A percentile compares a stretch with the other conserved stretches of the same genome.
Conservation (phyloP, 257 asterid genomes). For the Nicotiana knightiana region DNA sequence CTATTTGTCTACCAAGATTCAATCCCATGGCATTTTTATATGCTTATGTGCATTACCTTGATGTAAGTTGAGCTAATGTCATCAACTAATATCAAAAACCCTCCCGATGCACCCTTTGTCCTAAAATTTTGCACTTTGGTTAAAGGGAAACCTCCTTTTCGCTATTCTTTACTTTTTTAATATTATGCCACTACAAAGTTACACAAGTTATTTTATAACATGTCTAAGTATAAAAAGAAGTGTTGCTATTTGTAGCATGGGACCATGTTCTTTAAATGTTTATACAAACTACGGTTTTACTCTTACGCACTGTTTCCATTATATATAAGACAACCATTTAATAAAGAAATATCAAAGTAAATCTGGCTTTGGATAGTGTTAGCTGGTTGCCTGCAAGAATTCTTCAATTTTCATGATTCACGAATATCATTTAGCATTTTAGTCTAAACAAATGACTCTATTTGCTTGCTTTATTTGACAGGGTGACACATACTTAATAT, state of each 20-base stretch:
- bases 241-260: not conserved
- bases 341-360: not conserved
- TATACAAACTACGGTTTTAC: too few relatives aligned
- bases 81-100: not conserved
- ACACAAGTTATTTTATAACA: not conserved
- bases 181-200: not conserved
- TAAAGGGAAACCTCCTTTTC: not conserved
- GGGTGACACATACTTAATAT: slow-evolving; percentile 72
- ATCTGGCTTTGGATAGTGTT: not conserved
- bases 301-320: too few relatives aligned
- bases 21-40: slow-evolving; percentile 87
- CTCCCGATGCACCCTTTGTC: not conserved
- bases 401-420: not conserved
- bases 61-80: slow-evolving; percentile 47
- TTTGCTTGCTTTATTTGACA: slow-evolving; percentile 23
- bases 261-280: not conserved
- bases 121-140: not conserved
- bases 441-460: not conserved
- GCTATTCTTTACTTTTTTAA: not conserved
- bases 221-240: not conserved
- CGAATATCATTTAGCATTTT: not conserved
- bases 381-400: not conserved
- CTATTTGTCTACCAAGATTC: slow-evolving; percentile 94
- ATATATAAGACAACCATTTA: too few relatives aligned
- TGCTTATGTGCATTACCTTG: slow-evolving; percentile 94